Evolutionary conservation across 164 flowering plant genomes (phyloP).

Genomic region (Aristolochia contorta): DNA sequence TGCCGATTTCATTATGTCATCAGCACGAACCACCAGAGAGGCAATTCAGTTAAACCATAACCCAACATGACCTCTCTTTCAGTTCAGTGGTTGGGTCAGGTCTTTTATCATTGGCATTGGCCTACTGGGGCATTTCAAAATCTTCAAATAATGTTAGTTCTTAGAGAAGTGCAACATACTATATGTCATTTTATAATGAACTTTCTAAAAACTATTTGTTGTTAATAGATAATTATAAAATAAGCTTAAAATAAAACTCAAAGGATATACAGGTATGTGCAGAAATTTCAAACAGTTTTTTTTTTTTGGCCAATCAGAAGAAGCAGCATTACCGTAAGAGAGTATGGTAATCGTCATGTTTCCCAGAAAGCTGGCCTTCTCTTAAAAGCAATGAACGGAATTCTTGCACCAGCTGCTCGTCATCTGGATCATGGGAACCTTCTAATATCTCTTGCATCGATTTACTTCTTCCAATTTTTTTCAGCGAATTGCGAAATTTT

Average conservation of each 20-base stretch:
- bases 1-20: too few species aligned
- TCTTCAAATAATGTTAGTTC: background rate
- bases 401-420: conserved; percentile 33
- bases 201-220: background rate
- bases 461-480: conserved; percentile 24
- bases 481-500: conserved; percentile 13
- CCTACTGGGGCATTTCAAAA: too few species aligned
- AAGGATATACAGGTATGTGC: too few species aligned
- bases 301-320: background rate
- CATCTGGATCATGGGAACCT: conserved; percentile 38
- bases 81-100: too few species aligned
- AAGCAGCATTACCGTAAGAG: conserved; percentile 39
- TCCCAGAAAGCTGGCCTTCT: conserved; percentile 26
- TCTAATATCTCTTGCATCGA: conserved; percentile 21
- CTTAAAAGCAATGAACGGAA: conserved; percentile 36
- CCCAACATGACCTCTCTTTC: too few species aligned
- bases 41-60: too few species aligned
- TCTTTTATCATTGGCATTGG: too few species aligned
- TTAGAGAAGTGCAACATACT: background rate
- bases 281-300: background rate
- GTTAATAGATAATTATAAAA: background rate
- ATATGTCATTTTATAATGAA: background rate
- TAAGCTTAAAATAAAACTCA: too few species aligned
- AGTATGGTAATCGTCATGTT: conserved; percentile 52
- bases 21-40: too few species aligned